A percentile compares a stretch with the other conserved stretches of the same genome.
Conservation (phyloP, 2,329 filamentous ascomycete genomes). For the Claviceps africana region DNA sequence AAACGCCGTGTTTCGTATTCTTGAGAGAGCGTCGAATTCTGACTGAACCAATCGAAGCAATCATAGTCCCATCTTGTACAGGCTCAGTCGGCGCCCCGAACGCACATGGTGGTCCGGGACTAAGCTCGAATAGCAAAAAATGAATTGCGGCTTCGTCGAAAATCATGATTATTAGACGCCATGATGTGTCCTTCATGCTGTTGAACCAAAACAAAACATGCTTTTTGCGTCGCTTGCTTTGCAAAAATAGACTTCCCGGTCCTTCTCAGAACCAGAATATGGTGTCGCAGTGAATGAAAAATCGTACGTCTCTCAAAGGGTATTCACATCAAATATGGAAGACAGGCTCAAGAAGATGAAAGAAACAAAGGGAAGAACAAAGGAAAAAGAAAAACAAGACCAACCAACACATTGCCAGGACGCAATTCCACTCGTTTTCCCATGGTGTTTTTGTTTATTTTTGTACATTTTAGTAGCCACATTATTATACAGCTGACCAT, state of each 20-base stretch:
- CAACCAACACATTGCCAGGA: not conserved
- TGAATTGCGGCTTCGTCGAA: not conserved
- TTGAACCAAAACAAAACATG: constrained; percentile 5
- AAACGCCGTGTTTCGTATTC: constrained; percentile 7
- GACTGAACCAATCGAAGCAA: not conserved
- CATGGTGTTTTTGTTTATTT: not conserved
- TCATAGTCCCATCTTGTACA: not conserved
- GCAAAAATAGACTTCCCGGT: not conserved
- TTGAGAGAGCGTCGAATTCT: not conserved
- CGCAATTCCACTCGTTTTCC: not conserved
- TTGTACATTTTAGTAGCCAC: not conserved
- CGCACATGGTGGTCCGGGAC: not conserved
- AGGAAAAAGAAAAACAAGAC: not conserved
- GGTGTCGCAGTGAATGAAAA: constrained; percentile 8
- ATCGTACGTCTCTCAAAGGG: constrained; percentile 8
- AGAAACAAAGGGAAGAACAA: not conserved
- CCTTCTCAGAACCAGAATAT: constrained; percentile 8
- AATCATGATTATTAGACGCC: not conserved
- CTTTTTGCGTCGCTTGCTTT: not conserved
- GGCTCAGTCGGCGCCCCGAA: not conserved
- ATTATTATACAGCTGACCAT: constrained; percentile 38
- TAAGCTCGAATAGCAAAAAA: not conserved
- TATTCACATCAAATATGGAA: constrained; percentile 5
- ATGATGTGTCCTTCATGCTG: constrained; percentile 1
- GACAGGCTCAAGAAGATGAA: not conserved